Conservation (phyloP, 2,329 filamentous ascomycete genomes). For the Scytalidium lignicola region DNA sequence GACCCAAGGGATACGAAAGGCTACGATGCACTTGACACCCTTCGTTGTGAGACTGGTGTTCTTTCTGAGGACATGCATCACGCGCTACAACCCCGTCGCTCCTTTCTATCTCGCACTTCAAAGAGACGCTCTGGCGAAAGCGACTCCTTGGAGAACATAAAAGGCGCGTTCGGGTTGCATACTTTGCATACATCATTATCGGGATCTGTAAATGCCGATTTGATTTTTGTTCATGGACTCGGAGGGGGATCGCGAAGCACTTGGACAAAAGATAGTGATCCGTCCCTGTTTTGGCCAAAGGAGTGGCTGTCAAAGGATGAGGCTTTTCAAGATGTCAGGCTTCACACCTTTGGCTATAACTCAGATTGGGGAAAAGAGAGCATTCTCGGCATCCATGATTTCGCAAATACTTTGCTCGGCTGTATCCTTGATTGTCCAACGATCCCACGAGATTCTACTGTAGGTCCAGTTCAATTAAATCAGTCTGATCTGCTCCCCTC, state of each 20-base stretch:
- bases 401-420: slow-evolving; percentile 24
- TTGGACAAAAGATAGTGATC: slow-evolving; percentile 26
- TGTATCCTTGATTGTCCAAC: slow-evolving; percentile 18
- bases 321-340: slow-evolving; percentile 27
- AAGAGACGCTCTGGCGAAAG: too few species aligned
- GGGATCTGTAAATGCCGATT: slow-evolving; percentile 13
- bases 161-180: too few species aligned
- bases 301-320: slow-evolving; percentile 29
- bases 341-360: slow-evolving; percentile 25
- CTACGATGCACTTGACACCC: too few species aligned
- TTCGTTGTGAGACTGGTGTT: too few species aligned
- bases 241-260: slow-evolving; percentile 32
- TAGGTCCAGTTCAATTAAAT: not conserved
- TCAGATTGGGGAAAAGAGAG: slow-evolving; percentile 3
- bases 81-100: too few species aligned
- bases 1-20: too few species aligned
- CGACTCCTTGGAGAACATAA: too few species aligned
- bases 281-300: slow-evolving; percentile 28
- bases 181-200: too few species aligned
- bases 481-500: too few species aligned
- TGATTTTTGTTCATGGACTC: slow-evolving; percentile 35
- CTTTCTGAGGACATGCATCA: too few species aligned
- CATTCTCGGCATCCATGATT: slow-evolving; percentile 25
- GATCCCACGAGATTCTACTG: not conserved
- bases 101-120: too few species aligned